Percentiles rank a stretch among this genome's conserved stretches.
phyloP scores from a whole-genome alignment of 1,139 yeast species.

The Meyerozyma sp. region DNA sequence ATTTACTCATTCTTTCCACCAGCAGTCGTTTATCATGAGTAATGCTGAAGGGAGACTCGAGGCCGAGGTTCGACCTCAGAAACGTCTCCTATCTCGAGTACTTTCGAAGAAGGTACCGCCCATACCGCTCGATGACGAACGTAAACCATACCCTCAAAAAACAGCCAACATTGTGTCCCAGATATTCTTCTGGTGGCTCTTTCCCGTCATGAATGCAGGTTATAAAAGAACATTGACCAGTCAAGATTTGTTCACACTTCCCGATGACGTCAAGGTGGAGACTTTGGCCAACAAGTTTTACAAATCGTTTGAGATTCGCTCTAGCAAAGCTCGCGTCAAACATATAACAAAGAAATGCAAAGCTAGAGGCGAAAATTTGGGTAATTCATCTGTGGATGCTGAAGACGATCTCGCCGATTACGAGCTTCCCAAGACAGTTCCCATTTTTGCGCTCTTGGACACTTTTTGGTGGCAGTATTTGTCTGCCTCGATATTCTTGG shows the following conservation, averaged over 20 bases:
- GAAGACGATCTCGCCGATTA: slow-evolving; percentile 26
- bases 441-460: slow-evolving; percentile 37
- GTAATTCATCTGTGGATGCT: slow-evolving; percentile 13
- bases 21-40: background rate
- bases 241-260: slow-evolving; percentile 37
- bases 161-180: slow-evolving; percentile 32
- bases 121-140: slow-evolving; percentile 34
- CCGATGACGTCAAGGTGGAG: slow-evolving; percentile 34
- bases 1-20: background rate
- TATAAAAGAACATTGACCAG: slow-evolving; percentile 46
- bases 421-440: slow-evolving; percentile 13
- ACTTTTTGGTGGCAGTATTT: slow-evolving; percentile 53
- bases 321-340: slow-evolving; percentile 14
- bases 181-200: slow-evolving; percentile 46
- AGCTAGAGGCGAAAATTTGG: slow-evolving; percentile 20
- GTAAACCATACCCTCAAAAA: slow-evolving; percentile 30
- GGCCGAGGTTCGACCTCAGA: slow-evolving; percentile 14
- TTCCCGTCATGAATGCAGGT: slow-evolving; percentile 44
- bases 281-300: slow-evolving; percentile 28
- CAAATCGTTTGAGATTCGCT: slow-evolving; percentile 16
- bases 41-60: background rate
- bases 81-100: slow-evolving; percentile 24
- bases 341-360: slow-evolving; percentile 18
- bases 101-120: slow-evolving; percentile 33
- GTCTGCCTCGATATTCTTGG: slow-evolving; percentile 22